Evolutionary conservation across 495 filamentous ascomycete genomes (phyloP), one percentile per base, ranked within the genome.

Genomic region (Penicillium ochrochloron): DNA sequence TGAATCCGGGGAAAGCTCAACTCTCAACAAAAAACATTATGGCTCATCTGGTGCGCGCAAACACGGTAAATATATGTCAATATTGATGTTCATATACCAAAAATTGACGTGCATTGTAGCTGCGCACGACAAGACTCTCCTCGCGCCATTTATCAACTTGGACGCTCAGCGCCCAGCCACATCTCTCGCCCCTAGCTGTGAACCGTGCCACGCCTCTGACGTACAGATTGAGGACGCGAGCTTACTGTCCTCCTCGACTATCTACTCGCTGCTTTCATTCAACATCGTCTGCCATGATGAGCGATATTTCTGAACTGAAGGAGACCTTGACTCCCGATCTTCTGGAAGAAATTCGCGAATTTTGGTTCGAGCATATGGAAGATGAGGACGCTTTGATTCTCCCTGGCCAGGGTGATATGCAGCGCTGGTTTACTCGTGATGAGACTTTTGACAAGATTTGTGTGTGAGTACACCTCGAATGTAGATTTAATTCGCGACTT

Each of bases 401-500:
- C 10, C 71, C 69, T 2, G 52, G 59, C 17, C 57, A 61, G 48
- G 42, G 35, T 4, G 71, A 72, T 1, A 65, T 70, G 67, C 57
- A 63, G n/a, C 68, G 62, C 6, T 77, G 73, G 71, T 76, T 77
- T 33, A 62, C 17, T n/a, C 63, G 63, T 6, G 70, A 76, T 35
- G 51, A 57, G 0, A 57, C 60, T 0, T 77, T 77, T 39, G 75
- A 77, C 37, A 35, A 72, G 41, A 58, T 61, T 27, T 77, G 75
- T 62, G 62, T 69, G 75, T 76, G 64, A 60, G 72, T 68, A 31
- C 27, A 14, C 27, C 42, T 12, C 44, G 0, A 12, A 8, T 33
- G 34, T 10, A 35, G 19, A 14, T 48, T 48, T 25, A 31, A 39
- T 29, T 29, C 25, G 15, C 25, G 6, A 52, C 31, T 10, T 14